Conservation (phyloP, 306 rosid species). For the Phaseolus lunatus region DNA sequence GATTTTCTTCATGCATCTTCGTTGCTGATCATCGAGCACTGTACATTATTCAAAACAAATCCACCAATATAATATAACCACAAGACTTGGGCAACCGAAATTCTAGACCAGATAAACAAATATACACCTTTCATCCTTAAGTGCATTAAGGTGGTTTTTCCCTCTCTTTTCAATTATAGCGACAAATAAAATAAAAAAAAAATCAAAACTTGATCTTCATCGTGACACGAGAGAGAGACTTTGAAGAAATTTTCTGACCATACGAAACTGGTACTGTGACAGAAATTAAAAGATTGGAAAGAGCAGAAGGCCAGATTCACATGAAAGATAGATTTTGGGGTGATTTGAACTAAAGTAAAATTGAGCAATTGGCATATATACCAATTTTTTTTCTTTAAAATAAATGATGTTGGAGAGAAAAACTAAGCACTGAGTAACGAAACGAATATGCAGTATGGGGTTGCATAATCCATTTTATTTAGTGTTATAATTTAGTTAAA, state of each 20-base stretch:
- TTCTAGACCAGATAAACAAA: constrained; percentile 18
- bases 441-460: background rate
- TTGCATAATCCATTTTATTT: background rate
- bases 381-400: constrained; percentile 1
- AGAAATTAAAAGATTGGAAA: constrained; percentile 32
- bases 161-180: background rate
- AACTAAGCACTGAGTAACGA: background rate
- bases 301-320: constrained; percentile 36
- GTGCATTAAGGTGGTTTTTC: background rate
- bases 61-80: background rate
- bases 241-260: constrained; percentile 28
- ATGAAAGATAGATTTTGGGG: constrained; percentile 30
- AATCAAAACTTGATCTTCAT: background rate
- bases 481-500: background rate
- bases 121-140: constrained; percentile 32
- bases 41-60: constrained; percentile 25
- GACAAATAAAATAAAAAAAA: background rate
- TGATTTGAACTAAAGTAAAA: constrained; percentile 31
- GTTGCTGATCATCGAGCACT: constrained; percentile 17
- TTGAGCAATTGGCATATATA: background rate
- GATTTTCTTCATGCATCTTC: constrained; percentile 37
- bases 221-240: constrained; percentile 15
- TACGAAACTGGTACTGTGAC: background rate
- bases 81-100: constrained; percentile 20
- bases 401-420: background rate